phyloP scores from a whole-genome alignment of 2,329 filamentous ascomycete genomes.

The Phialemonium atrogriseum region DNA sequence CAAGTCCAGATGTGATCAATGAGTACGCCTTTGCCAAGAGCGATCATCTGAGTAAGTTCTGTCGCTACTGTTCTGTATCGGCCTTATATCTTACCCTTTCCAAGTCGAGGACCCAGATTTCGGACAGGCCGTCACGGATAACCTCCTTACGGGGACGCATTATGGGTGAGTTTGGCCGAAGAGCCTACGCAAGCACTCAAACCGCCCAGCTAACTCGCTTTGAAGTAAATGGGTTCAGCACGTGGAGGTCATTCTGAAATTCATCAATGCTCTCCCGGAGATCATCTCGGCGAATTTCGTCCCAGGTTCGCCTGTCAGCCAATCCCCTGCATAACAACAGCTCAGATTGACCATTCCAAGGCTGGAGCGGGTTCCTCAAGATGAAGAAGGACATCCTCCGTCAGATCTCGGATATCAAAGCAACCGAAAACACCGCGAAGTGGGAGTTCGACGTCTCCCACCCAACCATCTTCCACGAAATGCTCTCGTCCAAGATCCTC shows the following conservation, averaged over 20 bases:
- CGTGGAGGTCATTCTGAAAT: conserved; percentile 23
- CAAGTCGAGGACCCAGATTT: conserved; percentile 21
- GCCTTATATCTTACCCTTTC: conserved; percentile 13
- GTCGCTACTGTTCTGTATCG: too few species aligned
- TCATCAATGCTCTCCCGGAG: conserved; percentile 27
- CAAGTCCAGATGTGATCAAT: conserved; percentile 22
- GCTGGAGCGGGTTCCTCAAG: conserved; percentile 28
- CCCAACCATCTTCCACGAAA: conserved; percentile 22
- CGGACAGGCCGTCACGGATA: conserved; percentile 24
- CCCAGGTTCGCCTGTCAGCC: too few species aligned
- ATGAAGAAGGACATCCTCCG: conserved; percentile 27
- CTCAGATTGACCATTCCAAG: too few species aligned
- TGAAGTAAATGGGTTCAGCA: conserved; percentile 28
- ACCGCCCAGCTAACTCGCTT: too few species aligned
- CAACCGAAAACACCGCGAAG: conserved; percentile 22
- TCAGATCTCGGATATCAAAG: conserved; percentile 26
- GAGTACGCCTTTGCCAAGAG: conserved; percentile 27
- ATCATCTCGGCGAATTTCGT: conserved; percentile 20
- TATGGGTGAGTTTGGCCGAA: too few species aligned
- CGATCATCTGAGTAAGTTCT: conserved; percentile 6
- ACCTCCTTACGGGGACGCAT: conserved; percentile 27
- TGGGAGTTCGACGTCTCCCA: conserved; percentile 21
- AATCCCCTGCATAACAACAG: too few species aligned
- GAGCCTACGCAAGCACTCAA: too few species aligned
- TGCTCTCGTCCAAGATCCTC: conserved; percentile 17